Base-by-base conservation (phyloP, 2,329 filamentous ascomycete species). In the Botrytis medusae region DNA sequence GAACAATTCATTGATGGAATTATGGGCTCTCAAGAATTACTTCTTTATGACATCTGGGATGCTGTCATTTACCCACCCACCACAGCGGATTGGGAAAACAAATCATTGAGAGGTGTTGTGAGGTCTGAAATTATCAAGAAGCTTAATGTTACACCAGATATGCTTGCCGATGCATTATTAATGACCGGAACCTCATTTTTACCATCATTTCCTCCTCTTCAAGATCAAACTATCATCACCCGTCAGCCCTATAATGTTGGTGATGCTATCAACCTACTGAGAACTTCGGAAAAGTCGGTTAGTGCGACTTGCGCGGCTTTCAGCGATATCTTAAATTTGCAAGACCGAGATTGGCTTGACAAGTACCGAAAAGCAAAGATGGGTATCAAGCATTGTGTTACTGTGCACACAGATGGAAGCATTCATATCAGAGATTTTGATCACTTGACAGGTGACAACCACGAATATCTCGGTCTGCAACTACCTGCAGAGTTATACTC, bases 401-500 rank as follows among this genome's bases (percentile, higher is more conserved):
- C 95, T 79, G 90, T 97, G 14, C 72, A 75, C 25, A 72, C 72
- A 64, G 73, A 78, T 59, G 96, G 96, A 59, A 90, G 92, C 78
- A 88, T 97, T 68, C 88, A 89, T 74, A 92, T 94, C 25, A 87
- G 93, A 78, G 91, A 95, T 78, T 88, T 86, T 72, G 91, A 93
- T 12, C 87, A 89, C 72, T 88, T 94, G 32, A 95, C 96, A 2
- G 88, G 88, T 63, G 95, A 98, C 80, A 91, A 96, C 77, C 93
- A 97, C 80, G 91, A 95, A 79, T 95, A 98, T 80, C 89, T 98
- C 75, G 94, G 94, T n/a, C 89, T 97, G 74, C 92, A 95, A 74
- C 86, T 99, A 8, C 94, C 96, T 0, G 90, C 94, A 59, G 96
- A 99, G 82, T 86, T 98, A 29, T 95, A 95, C 81, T 92, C 94